Evolutionary conservation across 2,329 filamentous ascomycete species (phyloP), one percentile per base, ranked within the genome.

Genomic region (Penicillium sp.): DNA sequence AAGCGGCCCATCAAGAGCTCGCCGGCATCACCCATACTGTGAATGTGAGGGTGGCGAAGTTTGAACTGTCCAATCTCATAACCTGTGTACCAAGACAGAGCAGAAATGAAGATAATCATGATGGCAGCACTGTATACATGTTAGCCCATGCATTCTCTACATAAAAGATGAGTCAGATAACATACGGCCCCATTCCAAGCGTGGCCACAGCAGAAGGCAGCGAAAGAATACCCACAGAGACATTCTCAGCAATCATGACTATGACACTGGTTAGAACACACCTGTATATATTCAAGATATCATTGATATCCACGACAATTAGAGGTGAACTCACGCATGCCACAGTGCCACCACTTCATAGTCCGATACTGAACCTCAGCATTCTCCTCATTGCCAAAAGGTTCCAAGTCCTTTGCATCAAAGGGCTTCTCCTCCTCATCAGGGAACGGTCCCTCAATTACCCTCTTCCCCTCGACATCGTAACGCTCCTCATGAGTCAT

Each of bases 11-110:
- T 78, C 54, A 90, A 78, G 54, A 90, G 75, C 44, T 81, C 76
- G 1, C 87, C 87, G 14, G 85, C 87, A 65, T 91, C 88, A 39
- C 86, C 85, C 69, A 90, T 89, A 68, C 84, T 86, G 52, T 84
- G 81, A 45, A 90, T 80, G 14, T 84, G 74, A 2, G 87, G 86
- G 65, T 82, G 80, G 45, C 73, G 74, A 42, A 82, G 68, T 60
- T 83, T 84, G 73, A 86, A 85, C 64, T 84, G 80, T 16, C 82
- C 84, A 45, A 87, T 80, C 3, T 86, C 78, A 65, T 81, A 85
- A 46, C 84, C 84, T 0, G 83, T 85, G 64, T 86, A 87, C 43
- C 79, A 83, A 11, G 84, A 79, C 19, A 87, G 70, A 45, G 82
- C 61, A 19, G 84, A 84, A 22, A 87, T 70, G 31, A 77, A 69